Base-by-base conservation (phyloP, 345 rosid species). In the Murraya paniculata region DNA sequence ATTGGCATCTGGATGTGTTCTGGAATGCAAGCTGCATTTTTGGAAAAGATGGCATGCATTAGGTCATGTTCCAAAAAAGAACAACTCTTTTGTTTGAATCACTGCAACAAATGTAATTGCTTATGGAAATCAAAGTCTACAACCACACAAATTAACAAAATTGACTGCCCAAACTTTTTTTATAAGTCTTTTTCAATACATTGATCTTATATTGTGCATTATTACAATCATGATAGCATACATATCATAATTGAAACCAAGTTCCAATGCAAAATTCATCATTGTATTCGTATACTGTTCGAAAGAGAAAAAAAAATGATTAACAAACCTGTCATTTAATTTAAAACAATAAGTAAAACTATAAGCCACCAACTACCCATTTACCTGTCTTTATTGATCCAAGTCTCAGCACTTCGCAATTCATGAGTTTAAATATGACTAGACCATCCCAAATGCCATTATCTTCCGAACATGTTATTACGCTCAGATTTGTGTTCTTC, bases 171-270 rank as follows among this genome's bases (percentile, higher is more conserved):
- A n/a, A 19, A 71, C 57, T 75, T 69, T 79, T 82, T 81, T 73
- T 66, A 65, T 36, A 65, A 79, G 86, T 87, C 88, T 39, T 83
- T 87, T 76, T 82, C 88, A 69, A 67, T 39, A 70, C 73, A 84
- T 72, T 68, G 77, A 84, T 78, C n/a, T 76, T 57, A 69, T 82
- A 69, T 64, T 58, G 74, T 75, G 88, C 89, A 84, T 82, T 85
- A 82, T 86, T 84, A 80, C 81, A 72, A 80, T 83, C 76, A 81
- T 68, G 87, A 75, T 85, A 81, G 80, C 83, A 81, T 80, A 82
- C 33, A 36, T 53, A 30, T 83, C 84, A 88, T 85, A 82, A 83
- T 82, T 81, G 85, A 83, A 90, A 81, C 79, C 93, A 90, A 88
- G 87, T 91, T 86, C 90, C 93, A 86, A 90, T 72, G 83, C 85